Base-by-base conservation (phyloP, 352 stramenopile species). In the Aphanomyces invadans region DNA sequence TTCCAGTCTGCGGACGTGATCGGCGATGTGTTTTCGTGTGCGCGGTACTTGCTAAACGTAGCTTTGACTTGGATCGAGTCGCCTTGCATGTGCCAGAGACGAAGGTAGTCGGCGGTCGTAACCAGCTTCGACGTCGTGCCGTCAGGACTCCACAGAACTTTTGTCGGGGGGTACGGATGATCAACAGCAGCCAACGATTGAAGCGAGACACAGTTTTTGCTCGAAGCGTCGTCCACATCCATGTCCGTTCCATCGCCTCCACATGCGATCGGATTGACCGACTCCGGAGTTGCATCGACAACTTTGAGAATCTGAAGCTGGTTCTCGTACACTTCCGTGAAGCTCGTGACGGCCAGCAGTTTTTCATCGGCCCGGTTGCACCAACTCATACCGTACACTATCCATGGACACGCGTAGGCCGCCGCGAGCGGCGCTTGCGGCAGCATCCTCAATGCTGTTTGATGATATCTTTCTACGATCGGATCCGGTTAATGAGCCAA, bases 1-100 rank as follows among this genome's bases (percentile, higher is more conserved):
- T 98, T 99, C 97, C 97, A 99, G 76, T 99, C 97, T 72, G 99
- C 98, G 19, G 89, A 98, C 32, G 97, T 99, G 17, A 99, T 76
- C 3, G 97, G 97, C 25, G 95, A 90, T 70, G 95, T 98, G 51
- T 97, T 98, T 69, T 98, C 96, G 55, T 73, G 80, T 53, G 92
- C 96, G 17, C 70, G 74, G 67, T 81, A 77, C 75, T 86, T 86
- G 7, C 76, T 80, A 28, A 95, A 88, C 26, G 78, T 90, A 5
- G 80, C 80, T 32, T 87, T 75, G 21, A 84, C 71, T 69, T 88
- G 76, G 33, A 95, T 89, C n/a, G 78, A 81, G 62, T 83, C 79
- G 51, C 88, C 81, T 15, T 72, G 79, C 26, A 90, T 78, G 25
- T 69, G 83, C 86, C 86, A 95, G 26, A 95, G 74, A 4, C 86